Percentiles rank a stretch among this genome's conserved stretches.
Evolutionary conservation across 108 stramenopile genomes (phyloP).

Genomic region (Conticribra guillardii): DNA sequence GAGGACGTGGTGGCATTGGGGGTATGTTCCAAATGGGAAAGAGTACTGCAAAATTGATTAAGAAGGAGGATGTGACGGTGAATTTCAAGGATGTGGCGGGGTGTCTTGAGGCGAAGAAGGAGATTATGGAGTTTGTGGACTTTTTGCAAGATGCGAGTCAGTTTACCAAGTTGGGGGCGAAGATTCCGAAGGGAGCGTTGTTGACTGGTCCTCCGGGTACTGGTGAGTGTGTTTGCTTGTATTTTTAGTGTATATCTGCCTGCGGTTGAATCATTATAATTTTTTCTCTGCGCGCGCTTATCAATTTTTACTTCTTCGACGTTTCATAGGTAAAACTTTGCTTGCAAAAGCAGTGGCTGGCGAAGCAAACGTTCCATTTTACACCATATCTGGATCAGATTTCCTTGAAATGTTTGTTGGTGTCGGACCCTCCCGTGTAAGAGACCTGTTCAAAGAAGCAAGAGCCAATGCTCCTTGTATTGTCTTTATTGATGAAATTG

Average conservation of each 20-base stretch:
- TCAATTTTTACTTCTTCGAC: too few relatives aligned
- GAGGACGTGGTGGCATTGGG: slow-evolving; percentile 76
- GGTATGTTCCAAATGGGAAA: slow-evolving; percentile 88
- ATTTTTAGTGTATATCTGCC: not conserved
- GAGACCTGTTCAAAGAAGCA: slow-evolving; percentile 97
- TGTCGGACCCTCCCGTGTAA: slow-evolving; percentile 96
- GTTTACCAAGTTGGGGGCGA: slow-evolving; percentile 95
- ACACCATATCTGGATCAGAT: slow-evolving; percentile 93
- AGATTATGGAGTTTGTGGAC: slow-evolving; percentile 99
- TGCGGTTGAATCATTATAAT: not conserved
- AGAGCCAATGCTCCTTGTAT: slow-evolving; percentile 94
- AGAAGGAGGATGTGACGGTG: slow-evolving; percentile 82
- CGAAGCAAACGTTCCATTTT: slow-evolving; percentile 97
- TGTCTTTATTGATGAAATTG: slow-evolving; percentile 99
- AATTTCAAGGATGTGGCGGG: slow-evolving; percentile 98
- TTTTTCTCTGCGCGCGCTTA: too few relatives aligned
- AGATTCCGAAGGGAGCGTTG: slow-evolving; percentile 97
- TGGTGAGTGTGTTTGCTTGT: slow-evolving; percentile 26
- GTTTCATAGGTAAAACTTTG: slow-evolving; percentile 94
- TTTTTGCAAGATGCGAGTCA: slow-evolving; percentile 89
- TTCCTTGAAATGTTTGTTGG: slow-evolving; percentile 99
- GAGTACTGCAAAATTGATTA: slow-evolving; percentile 87
- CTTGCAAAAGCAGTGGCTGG: slow-evolving; percentile 99
- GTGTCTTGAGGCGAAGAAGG: slow-evolving; percentile 97
- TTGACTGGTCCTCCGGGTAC: slow-evolving; percentile 92